These are phyloP conservation scores for Omphalea diandra DNA, from an alignment of 441 rosid species.

Conservation along the genomic window DNA sequence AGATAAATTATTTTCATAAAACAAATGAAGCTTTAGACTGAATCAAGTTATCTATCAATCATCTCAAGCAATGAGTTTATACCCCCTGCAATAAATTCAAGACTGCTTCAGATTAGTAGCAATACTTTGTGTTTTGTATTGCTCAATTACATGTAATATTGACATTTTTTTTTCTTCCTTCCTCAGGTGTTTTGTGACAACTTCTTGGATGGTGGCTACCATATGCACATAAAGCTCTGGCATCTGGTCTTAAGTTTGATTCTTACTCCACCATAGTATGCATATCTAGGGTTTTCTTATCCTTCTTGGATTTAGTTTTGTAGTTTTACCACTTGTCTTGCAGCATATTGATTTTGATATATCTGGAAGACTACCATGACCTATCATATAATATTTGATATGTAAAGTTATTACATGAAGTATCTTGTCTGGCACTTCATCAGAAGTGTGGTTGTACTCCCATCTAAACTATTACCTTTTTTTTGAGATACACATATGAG, in stretches of 20 bases:
- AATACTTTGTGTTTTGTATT: neutral
- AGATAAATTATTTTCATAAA: neutral
- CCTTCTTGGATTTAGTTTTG: neutral
- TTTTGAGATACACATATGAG: conserved; percentile 48
- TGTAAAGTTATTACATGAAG: neutral
- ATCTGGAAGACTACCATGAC: neutral
- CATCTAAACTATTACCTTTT: conserved; percentile 19
- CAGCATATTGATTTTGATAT: neutral
- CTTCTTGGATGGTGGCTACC: conserved; percentile 95
- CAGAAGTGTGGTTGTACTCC: too few species aligned
- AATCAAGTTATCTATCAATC: neutral
- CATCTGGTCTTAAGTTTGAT: conserved; percentile 72
- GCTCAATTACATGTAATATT: conserved; percentile 17
- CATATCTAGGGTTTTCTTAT: conserved; percentile 6
- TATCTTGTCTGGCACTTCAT: neutral
- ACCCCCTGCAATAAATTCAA: neutral
- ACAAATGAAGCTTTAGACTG: too few species aligned
- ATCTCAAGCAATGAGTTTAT: neutral
- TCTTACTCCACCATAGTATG: conserved; percentile 75
- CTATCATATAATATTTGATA: neutral
- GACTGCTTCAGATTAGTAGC: neutral
- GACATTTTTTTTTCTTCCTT: conserved; percentile 5
- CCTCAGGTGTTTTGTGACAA: conserved; percentile 90
- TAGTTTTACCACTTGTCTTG: neutral
- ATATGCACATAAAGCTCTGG: conserved; percentile 82